Conservation (phyloP, 768 basidiomycete genomes). For the Naganishia onofrii region DNA sequence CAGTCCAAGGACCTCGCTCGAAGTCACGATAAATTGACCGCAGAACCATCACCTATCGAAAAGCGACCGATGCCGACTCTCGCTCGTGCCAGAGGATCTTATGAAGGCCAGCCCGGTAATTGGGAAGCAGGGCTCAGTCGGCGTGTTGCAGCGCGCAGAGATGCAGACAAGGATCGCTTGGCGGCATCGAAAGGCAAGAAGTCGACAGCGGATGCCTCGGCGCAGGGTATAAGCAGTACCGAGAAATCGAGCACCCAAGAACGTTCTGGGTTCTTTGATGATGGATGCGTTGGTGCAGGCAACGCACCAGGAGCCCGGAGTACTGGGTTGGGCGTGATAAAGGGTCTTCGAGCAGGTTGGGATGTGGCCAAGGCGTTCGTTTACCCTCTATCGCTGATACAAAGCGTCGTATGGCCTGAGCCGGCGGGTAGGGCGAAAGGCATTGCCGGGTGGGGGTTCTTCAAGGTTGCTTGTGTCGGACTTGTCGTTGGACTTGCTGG, state of each 20-base stretch:
- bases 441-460: not conserved
- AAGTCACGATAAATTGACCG: too few relatives aligned
- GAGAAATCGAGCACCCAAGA: not conserved
- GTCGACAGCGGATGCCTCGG: too few relatives aligned
- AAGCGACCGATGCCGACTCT: constrained; percentile 2
- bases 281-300: not conserved
- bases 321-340: not conserved
- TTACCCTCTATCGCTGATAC: not conserved
- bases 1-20: not conserved
- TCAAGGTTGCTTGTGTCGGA: constrained; percentile 18
- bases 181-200: not conserved
- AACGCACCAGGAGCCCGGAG: not conserved
- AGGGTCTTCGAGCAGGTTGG: constrained; percentile 12
- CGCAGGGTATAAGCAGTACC: too few relatives aligned
- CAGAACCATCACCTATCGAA: not conserved
- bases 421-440: not conserved
- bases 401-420: not conserved
- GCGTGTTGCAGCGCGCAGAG: constrained; percentile 4
- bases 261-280: constrained; percentile 12
- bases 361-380: constrained; percentile 9
- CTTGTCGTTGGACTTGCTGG: constrained; percentile 9
- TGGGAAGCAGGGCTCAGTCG: constrained; percentile 24
- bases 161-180: not conserved
- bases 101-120: constrained; percentile 3
- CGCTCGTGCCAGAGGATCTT: constrained; percentile 2